phyloP scores from a whole-genome alignment of 306 rosid species.

The Heteromeles arbutifolia region DNA sequence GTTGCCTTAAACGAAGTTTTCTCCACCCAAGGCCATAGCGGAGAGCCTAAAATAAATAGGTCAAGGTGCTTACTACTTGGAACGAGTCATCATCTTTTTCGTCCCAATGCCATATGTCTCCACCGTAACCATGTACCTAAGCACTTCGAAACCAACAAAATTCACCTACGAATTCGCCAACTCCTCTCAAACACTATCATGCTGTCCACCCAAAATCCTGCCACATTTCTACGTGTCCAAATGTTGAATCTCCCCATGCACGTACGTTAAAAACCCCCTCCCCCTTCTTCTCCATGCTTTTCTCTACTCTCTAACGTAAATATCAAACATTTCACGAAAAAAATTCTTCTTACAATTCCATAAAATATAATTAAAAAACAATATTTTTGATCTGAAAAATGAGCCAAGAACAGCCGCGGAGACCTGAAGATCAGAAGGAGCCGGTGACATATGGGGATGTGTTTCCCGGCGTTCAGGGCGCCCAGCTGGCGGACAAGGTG shows the following conservation, averaged over 20 bases:
- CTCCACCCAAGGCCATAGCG: not conserved
- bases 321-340: not conserved
- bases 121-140: not conserved
- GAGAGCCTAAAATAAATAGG: not conserved
- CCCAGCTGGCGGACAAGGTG: constrained; percentile 24
- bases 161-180: constrained; percentile 5
- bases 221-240: constrained; percentile 19
- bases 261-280: not conserved
- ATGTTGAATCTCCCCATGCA: constrained; percentile 15
- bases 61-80: not conserved
- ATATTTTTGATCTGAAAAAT: not conserved
- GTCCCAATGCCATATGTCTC: not conserved
- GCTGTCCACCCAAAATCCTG: not conserved
- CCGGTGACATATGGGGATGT: constrained; percentile 37
- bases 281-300: not conserved
- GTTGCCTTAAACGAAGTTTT: not conserved
- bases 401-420: constrained; percentile 46
- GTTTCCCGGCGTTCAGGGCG: constrained; percentile 26
- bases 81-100: not conserved
- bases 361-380: not conserved
- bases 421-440: constrained; percentile 11
- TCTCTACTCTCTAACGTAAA: not conserved
- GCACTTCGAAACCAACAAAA: not conserved
- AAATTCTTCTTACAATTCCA: not conserved
- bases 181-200: not conserved